Evolutionary conservation across 441 rosid genomes (phyloP).

Genomic region (Adansonia rubrostipa): DNA sequence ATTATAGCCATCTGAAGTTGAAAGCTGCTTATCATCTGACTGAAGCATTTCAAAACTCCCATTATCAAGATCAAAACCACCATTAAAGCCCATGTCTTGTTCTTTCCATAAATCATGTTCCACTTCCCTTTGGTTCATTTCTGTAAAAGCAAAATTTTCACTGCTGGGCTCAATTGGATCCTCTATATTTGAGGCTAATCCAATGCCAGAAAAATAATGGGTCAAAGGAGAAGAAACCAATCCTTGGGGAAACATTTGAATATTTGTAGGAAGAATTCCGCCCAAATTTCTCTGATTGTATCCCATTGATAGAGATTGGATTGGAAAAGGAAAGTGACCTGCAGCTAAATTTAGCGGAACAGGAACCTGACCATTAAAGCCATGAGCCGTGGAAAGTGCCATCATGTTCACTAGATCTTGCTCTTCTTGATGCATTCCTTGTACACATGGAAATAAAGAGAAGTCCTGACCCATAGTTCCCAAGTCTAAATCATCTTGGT

Average conservation of each 20-base stretch:
- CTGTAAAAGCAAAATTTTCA: conserved; percentile 51
- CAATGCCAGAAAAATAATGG: conserved; percentile 66
- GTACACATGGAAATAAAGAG: conserved; percentile 52
- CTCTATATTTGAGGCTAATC: conserved; percentile 58
- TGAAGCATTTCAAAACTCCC: conserved; percentile 57
- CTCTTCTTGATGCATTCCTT: conserved; percentile 77
- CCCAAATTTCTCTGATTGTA: conserved; percentile 70
- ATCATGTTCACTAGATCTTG: conserved; percentile 78
- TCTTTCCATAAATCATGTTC: conserved; percentile 71
- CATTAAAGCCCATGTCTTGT: conserved; percentile 54
- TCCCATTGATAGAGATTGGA: conserved; percentile 68
- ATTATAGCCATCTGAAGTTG: conserved; percentile 55
- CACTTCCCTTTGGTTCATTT: conserved; percentile 50
- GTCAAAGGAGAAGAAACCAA: conserved; percentile 58
- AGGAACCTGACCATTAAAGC: conserved; percentile 76
- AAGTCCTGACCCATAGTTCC: conserved; percentile 63
- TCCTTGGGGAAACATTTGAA: conserved; percentile 71
- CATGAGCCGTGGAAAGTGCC: conserved; percentile 61
- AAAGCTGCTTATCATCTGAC: conserved; percentile 57
- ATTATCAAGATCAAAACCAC: conserved; percentile 63
- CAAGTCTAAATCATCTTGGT: conserved; percentile 52
- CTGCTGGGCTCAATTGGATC: conserved; percentile 47
- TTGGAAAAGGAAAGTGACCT: conserved; percentile 63
- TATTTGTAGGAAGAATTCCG: conserved; percentile 62
- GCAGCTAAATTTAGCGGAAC: conserved; percentile 69